Conservation (phyloP, 2,329 filamentous ascomycete species). For the Drechmeria coniospora region DNA sequence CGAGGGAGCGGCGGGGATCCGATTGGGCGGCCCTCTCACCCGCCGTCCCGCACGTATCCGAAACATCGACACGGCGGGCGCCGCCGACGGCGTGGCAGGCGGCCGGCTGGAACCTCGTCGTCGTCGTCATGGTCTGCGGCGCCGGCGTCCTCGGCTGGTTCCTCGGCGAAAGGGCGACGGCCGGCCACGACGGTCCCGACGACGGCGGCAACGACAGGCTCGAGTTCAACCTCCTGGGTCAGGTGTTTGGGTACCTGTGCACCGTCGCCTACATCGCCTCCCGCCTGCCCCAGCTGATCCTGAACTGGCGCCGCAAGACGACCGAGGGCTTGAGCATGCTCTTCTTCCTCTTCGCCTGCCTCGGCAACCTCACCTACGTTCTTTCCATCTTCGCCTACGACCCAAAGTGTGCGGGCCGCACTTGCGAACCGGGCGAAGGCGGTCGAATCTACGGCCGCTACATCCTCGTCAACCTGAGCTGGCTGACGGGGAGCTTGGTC, state of each 20-base stretch:
- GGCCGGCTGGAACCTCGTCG: conserved; percentile 56
- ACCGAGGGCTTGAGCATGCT: conserved; percentile 87
- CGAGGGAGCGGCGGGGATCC: conserved; percentile 32
- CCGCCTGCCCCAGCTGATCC: conserved; percentile 73
- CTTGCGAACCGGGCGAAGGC: conserved; percentile 52
- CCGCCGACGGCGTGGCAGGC: conserved; percentile 38
- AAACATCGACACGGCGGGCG: conserved; percentile 27
- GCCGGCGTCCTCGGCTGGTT: conserved; percentile 82
- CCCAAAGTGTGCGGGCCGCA: conserved; percentile 42
- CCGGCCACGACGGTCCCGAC: conserved; percentile 21
- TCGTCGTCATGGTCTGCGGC: conserved; percentile 66
- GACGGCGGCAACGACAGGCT: conserved; percentile 33
- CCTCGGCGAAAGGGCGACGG: conserved; percentile 30
- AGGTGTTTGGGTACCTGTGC: conserved; percentile 88
- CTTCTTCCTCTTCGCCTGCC: conserved; percentile 92
- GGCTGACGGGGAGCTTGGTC: conserved; percentile 78
- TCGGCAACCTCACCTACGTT: conserved; percentile 89
- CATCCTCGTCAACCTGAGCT: conserved; percentile 78
- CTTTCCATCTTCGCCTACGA: conserved; percentile 84
- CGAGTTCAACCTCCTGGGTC: conserved; percentile 61
- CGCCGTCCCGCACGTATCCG: conserved; percentile 57
- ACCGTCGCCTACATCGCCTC: conserved; percentile 79
- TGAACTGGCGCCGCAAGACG: conserved; percentile 85
- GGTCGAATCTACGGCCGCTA: conserved; percentile 58
- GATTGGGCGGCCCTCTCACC: conserved; percentile 58